These are phyloP conservation scores for Phaeosphaeria sp. DNA, from an alignment of 2,329 filamentous ascomycete genomes.

Conservation along the genomic window DNA sequence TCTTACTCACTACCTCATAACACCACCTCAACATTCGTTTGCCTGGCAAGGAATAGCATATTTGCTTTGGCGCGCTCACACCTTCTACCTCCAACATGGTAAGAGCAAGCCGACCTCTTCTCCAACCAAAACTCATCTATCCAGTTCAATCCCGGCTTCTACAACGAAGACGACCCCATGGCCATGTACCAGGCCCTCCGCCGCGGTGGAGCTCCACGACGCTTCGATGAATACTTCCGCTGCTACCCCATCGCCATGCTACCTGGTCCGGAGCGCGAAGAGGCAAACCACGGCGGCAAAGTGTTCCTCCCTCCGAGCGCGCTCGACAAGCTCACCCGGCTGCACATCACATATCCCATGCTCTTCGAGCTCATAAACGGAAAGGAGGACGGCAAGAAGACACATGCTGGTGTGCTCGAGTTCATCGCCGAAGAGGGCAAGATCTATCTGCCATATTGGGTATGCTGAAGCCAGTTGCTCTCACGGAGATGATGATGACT, in stretches of 20 bases:
- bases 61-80: neutral
- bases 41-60: neutral
- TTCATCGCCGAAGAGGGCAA: constrained; percentile 98
- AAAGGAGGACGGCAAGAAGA: constrained; percentile 81
- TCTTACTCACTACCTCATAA: neutral
- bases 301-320: constrained; percentile 96
- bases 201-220: constrained; percentile 63
- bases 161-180: constrained; percentile 60
- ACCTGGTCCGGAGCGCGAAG: constrained; percentile 83
- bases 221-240: constrained; percentile 98
- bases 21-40: neutral
- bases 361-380: constrained; percentile 96
- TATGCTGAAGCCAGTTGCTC: constrained; percentile 48
- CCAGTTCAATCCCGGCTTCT: constrained; percentile 56
- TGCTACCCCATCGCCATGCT: constrained; percentile 97
- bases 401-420: constrained; percentile 93
- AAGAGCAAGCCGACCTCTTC: constrained; percentile 31
- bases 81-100: constrained; percentile 35
- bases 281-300: constrained; percentile 96
- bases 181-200: constrained; percentile 62
- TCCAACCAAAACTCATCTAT: constrained; percentile 22
- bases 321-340: constrained; percentile 91
- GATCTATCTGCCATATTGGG: constrained; percentile 95
- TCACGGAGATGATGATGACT: constrained; percentile 12
- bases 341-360: constrained; percentile 97